Percentiles rank a stretch among this genome's conserved stretches.
Evolutionary conservation across 768 basidiomycete genomes (phyloP).

Genomic region (Russula olivacea): DNA sequence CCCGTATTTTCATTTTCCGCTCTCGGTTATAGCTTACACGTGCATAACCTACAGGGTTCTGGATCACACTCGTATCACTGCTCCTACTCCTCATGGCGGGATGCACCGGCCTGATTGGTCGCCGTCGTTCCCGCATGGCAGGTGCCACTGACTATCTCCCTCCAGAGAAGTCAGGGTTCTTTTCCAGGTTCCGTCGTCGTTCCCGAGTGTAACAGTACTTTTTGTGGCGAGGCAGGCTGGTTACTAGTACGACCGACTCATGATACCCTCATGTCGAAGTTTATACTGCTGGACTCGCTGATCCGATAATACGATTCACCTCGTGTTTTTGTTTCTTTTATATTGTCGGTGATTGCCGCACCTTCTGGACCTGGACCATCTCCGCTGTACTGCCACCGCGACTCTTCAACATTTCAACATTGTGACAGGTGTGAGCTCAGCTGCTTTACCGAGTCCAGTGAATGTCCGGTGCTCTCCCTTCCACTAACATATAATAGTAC

Average conservation of each 20-base stretch:
- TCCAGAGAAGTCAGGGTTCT: constrained; percentile 13
- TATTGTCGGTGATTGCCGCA: too few species aligned
- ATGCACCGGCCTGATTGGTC: constrained; percentile 14
- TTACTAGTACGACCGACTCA: neutral
- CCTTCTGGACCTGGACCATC: neutral
- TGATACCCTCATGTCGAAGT: neutral
- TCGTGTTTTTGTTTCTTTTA: neutral
- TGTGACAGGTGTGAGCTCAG: neutral
- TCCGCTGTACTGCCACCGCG: neutral
- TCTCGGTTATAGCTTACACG: neutral
- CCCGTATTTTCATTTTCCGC: neutral
- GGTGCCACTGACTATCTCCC: constrained; percentile 6
- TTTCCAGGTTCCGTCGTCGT: constrained; percentile 1
- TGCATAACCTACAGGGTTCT: constrained; percentile 12
- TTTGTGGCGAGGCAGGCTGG: neutral
- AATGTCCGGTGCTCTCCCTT: too few species aligned
- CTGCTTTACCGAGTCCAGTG: neutral
- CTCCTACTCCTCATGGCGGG: constrained; percentile 20
- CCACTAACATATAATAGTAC: too few species aligned
- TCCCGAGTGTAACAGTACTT: neutral
- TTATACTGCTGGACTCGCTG: neutral
- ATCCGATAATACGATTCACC: neutral
- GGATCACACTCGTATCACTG: constrained; percentile 21
- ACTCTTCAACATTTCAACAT: neutral
- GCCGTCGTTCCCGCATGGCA: constrained; percentile 22